Evolutionary conservation across 805 yeast genomes (phyloP).

Genomic region (Sungouiozyma intestinalis): DNA sequence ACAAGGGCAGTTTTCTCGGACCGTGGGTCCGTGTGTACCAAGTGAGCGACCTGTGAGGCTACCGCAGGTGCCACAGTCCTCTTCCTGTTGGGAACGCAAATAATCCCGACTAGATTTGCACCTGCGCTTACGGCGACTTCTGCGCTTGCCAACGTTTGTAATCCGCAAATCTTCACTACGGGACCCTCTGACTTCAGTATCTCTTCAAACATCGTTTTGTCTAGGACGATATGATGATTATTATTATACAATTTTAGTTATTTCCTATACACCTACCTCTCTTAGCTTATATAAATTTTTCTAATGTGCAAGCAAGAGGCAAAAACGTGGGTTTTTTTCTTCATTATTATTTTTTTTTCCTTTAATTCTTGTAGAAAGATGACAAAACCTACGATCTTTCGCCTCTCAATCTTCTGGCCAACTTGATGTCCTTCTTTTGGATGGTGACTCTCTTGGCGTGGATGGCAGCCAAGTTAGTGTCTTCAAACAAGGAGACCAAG

Average conservation of each 20-base stretch:
- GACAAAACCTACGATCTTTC: constrained; percentile 56
- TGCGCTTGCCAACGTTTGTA: constrained; percentile 61
- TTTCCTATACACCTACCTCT: background rate
- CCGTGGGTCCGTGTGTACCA: constrained; percentile 46
- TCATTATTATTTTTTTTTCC: background rate
- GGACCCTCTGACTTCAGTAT: background rate
- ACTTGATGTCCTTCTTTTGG: constrained; percentile 95
- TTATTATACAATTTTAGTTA: background rate
- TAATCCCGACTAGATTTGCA: constrained; percentile 73
- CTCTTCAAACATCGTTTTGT: background rate
- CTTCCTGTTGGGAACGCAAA: constrained; percentile 71
- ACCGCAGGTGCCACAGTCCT: constrained; percentile 48
- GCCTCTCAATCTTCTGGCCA: constrained; percentile 97
- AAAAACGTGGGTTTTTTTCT: background rate
- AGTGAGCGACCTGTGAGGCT: constrained; percentile 38
- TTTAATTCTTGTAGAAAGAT: no score
- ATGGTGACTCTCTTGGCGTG: constrained; percentile 99
- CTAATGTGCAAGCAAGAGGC: background rate
- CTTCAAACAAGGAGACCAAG: constrained; percentile 91
- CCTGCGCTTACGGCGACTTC: constrained; percentile 55
- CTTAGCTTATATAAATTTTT: no score
- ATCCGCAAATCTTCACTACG: constrained; percentile 84
- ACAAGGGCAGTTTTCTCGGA: constrained; percentile 33
- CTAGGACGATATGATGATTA: no score
- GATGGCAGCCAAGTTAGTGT: constrained; percentile 95